phyloP scores from a whole-genome alignment of 2,329 filamentous ascomycete species.

The Colletotrichum paranaense region DNA sequence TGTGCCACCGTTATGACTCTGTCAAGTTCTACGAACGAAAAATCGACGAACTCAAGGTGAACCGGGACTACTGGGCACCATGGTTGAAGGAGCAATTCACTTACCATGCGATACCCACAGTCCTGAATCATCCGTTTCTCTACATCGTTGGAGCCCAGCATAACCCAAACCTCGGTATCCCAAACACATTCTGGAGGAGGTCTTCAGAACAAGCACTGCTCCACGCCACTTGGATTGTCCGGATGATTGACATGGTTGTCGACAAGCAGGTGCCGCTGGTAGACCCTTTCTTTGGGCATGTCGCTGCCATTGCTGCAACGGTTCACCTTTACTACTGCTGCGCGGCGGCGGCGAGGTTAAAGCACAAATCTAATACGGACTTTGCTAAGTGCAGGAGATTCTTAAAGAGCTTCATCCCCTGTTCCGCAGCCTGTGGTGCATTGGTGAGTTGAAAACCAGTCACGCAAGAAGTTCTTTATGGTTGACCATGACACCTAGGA shows the following conservation, averaged over 20 bases:
- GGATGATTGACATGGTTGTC: constrained; percentile 65
- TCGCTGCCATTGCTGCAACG: constrained; percentile 62
- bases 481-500: constrained; percentile 47
- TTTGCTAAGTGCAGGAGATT: constrained; percentile 63
- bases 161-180: constrained; percentile 62
- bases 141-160: constrained; percentile 64
- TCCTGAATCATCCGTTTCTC: constrained; percentile 64
- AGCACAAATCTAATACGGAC: constrained; percentile 63
- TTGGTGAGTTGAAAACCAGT: constrained; percentile 48
- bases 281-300: constrained; percentile 64
- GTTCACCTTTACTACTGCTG: constrained; percentile 66
- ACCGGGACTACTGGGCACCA: constrained; percentile 61
- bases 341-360: constrained; percentile 58
- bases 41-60: constrained; percentile 55
- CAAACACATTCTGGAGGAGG: constrained; percentile 64
- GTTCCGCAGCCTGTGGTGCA: constrained; percentile 57
- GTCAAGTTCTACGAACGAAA: constrained; percentile 64
- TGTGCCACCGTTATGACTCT: constrained; percentile 63
- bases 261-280: constrained; percentile 60
- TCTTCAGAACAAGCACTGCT: constrained; percentile 63
- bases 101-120: constrained; percentile 62
- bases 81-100: constrained; percentile 66
- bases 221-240: constrained; percentile 64
- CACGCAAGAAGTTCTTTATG: too few relatives aligned
- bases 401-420: constrained; percentile 58